Conservation (phyloP, 371 early-diverging fungal species). For the Choanephora cucurbitarum region DNA sequence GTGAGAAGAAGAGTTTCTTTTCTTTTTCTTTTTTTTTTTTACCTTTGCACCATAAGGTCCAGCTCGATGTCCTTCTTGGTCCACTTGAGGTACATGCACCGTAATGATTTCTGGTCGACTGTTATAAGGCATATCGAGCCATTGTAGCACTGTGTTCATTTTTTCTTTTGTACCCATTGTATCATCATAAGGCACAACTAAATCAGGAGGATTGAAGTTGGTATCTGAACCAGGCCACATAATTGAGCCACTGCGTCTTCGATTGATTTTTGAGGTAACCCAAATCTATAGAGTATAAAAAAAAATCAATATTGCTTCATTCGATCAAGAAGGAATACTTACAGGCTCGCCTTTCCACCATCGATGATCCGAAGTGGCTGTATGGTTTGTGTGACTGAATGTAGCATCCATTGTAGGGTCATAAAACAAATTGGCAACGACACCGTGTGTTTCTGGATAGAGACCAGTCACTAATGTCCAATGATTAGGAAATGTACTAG, state of each 20-base stretch:
- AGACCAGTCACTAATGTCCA: conserved; percentile 91
- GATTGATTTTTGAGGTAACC: conserved; percentile 78
- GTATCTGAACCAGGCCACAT: conserved; percentile 92
- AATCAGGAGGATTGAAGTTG: conserved; percentile 61
- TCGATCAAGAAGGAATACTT: no score
- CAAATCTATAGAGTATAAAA: conserved; percentile 68
- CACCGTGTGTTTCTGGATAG: conserved; percentile 91
- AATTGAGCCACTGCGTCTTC: conserved; percentile 67
- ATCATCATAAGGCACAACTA: conserved; percentile 59
- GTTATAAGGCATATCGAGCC: conserved; percentile 75
- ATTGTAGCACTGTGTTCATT: conserved; percentile 63
- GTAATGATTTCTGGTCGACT: conserved; percentile 78
- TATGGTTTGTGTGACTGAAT: conserved; percentile 75
- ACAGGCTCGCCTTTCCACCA: conserved; percentile 95
- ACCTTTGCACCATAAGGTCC: conserved; percentile 74
- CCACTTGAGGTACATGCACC: conserved; percentile 83
- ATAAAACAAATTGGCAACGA: conserved; percentile 88
- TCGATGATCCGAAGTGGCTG: conserved; percentile 56
- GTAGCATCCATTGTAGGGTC: conserved; percentile 73
- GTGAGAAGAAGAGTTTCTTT: no score
- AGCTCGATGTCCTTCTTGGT: conserved; percentile 76
- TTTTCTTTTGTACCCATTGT: conserved; percentile 55
- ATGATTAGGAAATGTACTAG: conserved; percentile 93
- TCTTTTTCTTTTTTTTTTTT: conserved; percentile 9
- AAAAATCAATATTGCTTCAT: conserved; percentile 1